Evolutionary conservation across 1,284 basidiomycete genomes (phyloP).

Genomic region (Inonotus obliquus): DNA sequence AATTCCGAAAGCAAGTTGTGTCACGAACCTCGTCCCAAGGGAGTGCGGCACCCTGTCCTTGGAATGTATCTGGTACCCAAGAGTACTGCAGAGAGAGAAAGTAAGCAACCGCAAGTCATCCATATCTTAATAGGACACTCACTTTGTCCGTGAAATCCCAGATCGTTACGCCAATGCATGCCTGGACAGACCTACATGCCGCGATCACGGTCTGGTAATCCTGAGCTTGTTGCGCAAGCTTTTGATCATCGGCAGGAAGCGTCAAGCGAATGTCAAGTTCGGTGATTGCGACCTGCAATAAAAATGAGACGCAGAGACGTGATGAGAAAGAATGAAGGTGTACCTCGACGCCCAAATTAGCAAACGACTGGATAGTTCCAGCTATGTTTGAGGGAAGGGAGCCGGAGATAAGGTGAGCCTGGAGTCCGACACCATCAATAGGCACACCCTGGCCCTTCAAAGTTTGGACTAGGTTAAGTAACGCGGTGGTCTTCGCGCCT

Average conservation of each 20-base stretch:
- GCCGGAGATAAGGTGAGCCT: slow-evolving; percentile 48
- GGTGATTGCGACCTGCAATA: slow-evolving; percentile 35
- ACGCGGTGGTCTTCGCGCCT: slow-evolving; percentile 39
- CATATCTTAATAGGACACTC: background rate
- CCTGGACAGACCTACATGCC: slow-evolving; percentile 38
- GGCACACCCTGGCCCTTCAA: slow-evolving; percentile 39
- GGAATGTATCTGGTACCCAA: slow-evolving; percentile 22
- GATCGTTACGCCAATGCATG: slow-evolving; percentile 43
- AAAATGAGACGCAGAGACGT: background rate
- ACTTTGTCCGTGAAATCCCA: slow-evolving; percentile 48
- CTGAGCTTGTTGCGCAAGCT: slow-evolving; percentile 39
- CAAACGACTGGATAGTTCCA: slow-evolving; percentile 41
- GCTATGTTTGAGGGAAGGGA: slow-evolving; percentile 35
- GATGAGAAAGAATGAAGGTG: slow-evolving; percentile 12
- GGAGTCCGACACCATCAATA: slow-evolving; percentile 47
- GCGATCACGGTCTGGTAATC: slow-evolving; percentile 43
- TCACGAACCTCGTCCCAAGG: slow-evolving; percentile 22
- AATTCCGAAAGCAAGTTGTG: background rate
- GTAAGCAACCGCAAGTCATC: background rate
- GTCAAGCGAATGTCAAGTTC: slow-evolving; percentile 52
- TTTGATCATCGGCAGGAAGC: slow-evolving; percentile 37
- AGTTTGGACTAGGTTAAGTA: slow-evolving; percentile 40
- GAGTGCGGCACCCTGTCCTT: slow-evolving; percentile 22
- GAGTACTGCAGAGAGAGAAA: slow-evolving; percentile 17
- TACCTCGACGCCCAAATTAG: slow-evolving; percentile 46